Evolutionary conservation across 139 green algal species (phyloP).

Genomic region (Coccomyxa sp.): DNA sequence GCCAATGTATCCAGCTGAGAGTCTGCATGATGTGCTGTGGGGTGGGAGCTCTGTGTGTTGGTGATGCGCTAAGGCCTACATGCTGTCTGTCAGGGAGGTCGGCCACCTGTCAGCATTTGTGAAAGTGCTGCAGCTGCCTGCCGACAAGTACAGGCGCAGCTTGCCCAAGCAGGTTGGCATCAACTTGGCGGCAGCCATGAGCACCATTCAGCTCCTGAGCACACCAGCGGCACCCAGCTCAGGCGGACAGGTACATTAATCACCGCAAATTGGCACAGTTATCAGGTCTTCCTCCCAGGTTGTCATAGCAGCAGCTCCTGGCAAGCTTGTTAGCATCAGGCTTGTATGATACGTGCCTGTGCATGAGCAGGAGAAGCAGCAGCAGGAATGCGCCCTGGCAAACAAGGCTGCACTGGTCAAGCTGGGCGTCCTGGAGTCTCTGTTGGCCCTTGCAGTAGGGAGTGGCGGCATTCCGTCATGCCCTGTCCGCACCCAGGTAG

Average conservation of each 20-base stretch:
- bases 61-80: no score
- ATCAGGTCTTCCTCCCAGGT: background rate
- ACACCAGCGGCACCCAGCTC: background rate
- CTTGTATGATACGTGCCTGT: background rate
- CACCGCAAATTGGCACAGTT: background rate
- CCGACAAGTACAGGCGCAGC: slow-evolving; percentile 16
- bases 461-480: slow-evolving; percentile 25
- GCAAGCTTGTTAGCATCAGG: no score
- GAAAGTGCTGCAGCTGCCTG: slow-evolving; percentile 28
- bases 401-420: slow-evolving; percentile 43
- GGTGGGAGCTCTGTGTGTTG: no score
- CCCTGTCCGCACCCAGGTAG: slow-evolving; percentile 40
- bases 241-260: background rate
- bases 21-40: no score
- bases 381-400: slow-evolving; percentile 26
- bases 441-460: slow-evolving; percentile 28
- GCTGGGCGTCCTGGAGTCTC: slow-evolving; percentile 26
- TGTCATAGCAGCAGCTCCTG: background rate
- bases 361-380: slow-evolving; percentile 8
- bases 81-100: slow-evolving; percentile 67
- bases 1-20: no score
- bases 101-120: slow-evolving; percentile 36
- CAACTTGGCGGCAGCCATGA: slow-evolving; percentile 64
- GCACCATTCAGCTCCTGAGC: slow-evolving; percentile 58
- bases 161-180: slow-evolving; percentile 45